These are phyloP conservation scores for Litchi chinensis DNA, from an alignment of 345 rosid species.

Conservation along the genomic window DNA sequence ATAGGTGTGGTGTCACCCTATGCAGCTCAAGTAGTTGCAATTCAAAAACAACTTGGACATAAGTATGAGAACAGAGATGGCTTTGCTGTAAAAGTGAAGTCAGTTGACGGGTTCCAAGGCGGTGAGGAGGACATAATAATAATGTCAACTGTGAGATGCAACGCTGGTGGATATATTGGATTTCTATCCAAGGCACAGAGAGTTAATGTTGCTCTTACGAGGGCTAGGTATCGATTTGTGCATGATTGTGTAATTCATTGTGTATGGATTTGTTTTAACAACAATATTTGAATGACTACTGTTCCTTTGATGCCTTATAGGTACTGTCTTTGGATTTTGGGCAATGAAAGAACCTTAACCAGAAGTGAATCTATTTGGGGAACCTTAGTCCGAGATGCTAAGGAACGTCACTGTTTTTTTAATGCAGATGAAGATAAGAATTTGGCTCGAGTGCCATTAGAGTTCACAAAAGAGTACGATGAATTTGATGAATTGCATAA, in stretches of 20 bases:
- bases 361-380: slow-evolving; percentile 28
- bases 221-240: slow-evolving; percentile 29
- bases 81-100: too few relatives aligned
- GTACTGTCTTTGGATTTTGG: slow-evolving; percentile 38
- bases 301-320: slow-evolving; percentile 10
- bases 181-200: slow-evolving; percentile 27
- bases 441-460: too few relatives aligned
- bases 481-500: too few relatives aligned
- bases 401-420: slow-evolving; percentile 27
- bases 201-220: slow-evolving; percentile 37
- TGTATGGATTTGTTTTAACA: not conserved
- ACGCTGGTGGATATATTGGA: slow-evolving; percentile 27
- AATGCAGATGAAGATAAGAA: not conserved
- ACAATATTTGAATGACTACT: not conserved
- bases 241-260: too few relatives aligned
- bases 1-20: slow-evolving; percentile 36
- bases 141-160: slow-evolving; percentile 34
- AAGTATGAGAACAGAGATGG: too few relatives aligned
- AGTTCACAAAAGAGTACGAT: too few relatives aligned
- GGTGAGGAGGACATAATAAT: slow-evolving; percentile 11
- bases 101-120: too few relatives aligned
- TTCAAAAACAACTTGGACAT: too few relatives aligned
- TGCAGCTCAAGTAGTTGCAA: slow-evolving; percentile 28
- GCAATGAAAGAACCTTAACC: slow-evolving; percentile 21
- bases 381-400: slow-evolving; percentile 25